Conservation (phyloP, 352 stramenopile species). For the Globisporangium yorkense region DNA sequence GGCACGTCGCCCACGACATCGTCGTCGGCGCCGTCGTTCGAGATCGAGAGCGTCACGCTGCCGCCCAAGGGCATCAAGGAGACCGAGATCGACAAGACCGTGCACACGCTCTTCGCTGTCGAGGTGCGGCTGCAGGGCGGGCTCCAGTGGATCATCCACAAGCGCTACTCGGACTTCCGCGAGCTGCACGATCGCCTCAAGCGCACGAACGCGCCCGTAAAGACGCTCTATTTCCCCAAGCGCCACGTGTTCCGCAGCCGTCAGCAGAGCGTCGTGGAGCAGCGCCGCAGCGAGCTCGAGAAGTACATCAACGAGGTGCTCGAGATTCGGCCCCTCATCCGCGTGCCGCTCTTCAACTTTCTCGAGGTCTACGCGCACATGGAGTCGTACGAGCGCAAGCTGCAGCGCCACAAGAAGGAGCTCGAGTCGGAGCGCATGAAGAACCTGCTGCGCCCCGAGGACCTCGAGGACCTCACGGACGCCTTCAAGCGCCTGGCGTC, state of each 20-base stretch:
- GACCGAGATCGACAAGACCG: constrained; percentile 75
- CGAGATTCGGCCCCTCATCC: constrained; percentile 72
- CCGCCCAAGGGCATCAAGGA: constrained; percentile 64
- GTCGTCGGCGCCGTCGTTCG: constrained; percentile 47
- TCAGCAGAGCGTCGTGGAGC: constrained; percentile 81
- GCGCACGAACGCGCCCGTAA: constrained; percentile 65
- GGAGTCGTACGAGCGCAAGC: constrained; percentile 82
- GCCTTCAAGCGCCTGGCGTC: constrained; percentile 80
- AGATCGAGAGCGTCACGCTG: constrained; percentile 80
- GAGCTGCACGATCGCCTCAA: constrained; percentile 84
- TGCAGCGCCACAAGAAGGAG: constrained; percentile 83
- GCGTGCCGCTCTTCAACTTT: constrained; percentile 86
- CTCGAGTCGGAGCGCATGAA: constrained; percentile 86
- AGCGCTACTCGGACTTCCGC: constrained; percentile 86
- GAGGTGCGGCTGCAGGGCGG: constrained; percentile 74
- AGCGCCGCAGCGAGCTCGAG: constrained; percentile 76
- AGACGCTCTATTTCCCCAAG: constrained; percentile 83
- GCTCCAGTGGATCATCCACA: constrained; percentile 86
- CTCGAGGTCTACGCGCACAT: constrained; percentile 85
- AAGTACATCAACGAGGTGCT: constrained; percentile 88
- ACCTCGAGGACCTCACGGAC: constrained; percentile 63
- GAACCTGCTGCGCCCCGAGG: constrained; percentile 55
- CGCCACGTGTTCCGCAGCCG: constrained; percentile 83
- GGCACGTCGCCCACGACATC: constrained; percentile 29
- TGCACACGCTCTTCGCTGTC: constrained; percentile 77